Conservation (phyloP, 1,284 basidiomycete genomes). For the Anthracocystis setariae region DNA sequence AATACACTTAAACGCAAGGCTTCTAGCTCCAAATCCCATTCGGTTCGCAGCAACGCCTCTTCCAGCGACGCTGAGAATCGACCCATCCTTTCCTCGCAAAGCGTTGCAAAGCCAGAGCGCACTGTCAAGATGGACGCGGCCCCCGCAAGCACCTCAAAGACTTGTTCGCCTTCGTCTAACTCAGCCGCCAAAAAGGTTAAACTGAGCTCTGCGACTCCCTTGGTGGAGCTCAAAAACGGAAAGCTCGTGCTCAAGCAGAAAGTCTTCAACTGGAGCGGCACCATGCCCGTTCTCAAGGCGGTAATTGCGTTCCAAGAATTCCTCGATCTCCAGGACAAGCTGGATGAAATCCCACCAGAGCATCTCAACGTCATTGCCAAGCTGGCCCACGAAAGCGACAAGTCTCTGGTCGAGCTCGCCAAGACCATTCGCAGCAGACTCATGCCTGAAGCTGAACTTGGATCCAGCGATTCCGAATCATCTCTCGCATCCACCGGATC, state of each 20-base stretch:
- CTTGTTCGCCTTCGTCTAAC: constrained; percentile 10
- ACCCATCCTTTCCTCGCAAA: constrained; percentile 10
- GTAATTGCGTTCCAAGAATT: constrained; percentile 55
- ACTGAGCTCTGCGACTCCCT: constrained; percentile 25
- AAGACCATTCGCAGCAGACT: constrained; percentile 48
- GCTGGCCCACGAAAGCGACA: constrained; percentile 72
- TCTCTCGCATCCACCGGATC: constrained; percentile 11
- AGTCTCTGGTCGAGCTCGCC: constrained; percentile 50
- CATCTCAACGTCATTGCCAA: constrained; percentile 80
- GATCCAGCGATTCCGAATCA: constrained; percentile 31
- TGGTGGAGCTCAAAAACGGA: constrained; percentile 71
- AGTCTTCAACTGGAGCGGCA: constrained; percentile 77
- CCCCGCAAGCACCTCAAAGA: constrained; percentile 1
- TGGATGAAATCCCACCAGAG: constrained; percentile 75
- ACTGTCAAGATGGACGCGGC: constrained; percentile 2
- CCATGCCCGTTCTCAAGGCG: constrained; percentile 76
- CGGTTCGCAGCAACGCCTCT: constrained; percentile 9
- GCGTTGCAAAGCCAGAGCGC: background rate
- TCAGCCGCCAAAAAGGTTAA: constrained; percentile 42
- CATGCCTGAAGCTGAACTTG: constrained; percentile 52
- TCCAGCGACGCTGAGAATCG: constrained; percentile 44
- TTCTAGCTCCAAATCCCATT: constrained; percentile 21
- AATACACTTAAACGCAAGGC: constrained; percentile 45
- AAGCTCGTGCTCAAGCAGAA: constrained; percentile 84
- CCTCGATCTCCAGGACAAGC: constrained; percentile 34